phyloP scores from a whole-genome alignment of 768 basidiomycete genomes.

The Suillus decipiens region DNA sequence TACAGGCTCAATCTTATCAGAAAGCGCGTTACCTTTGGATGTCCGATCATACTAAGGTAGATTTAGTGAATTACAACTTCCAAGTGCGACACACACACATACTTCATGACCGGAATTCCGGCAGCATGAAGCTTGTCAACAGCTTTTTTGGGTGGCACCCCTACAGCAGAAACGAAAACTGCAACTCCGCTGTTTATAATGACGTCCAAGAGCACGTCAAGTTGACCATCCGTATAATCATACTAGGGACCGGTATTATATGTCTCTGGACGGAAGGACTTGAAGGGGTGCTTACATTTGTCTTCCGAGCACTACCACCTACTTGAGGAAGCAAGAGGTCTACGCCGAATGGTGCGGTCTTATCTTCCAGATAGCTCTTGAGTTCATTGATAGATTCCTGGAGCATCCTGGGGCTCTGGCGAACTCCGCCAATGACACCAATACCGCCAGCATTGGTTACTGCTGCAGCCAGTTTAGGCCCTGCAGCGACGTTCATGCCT shows the following conservation, averaged over 20 bases:
- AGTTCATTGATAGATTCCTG: constrained; percentile 68
- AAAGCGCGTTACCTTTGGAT: constrained; percentile 62
- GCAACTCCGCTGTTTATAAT: constrained; percentile 73
- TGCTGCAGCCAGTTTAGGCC: constrained; percentile 80
- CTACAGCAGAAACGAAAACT: constrained; percentile 82
- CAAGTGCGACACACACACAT: constrained; percentile 20
- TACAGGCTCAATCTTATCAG: background rate
- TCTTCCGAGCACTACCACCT: constrained; percentile 81
- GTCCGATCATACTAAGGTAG: constrained; percentile 70
- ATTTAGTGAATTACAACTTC: constrained; percentile 11
- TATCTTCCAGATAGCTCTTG: constrained; percentile 72
- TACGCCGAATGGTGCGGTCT: constrained; percentile 77
- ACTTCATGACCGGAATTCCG: constrained; percentile 87
- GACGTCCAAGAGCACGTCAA: constrained; percentile 75
- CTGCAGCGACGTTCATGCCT: constrained; percentile 83
- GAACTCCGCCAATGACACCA: constrained; percentile 85
- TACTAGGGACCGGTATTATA: constrained; percentile 33
- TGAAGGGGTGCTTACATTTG: constrained; percentile 48
- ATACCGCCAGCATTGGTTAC: constrained; percentile 92
- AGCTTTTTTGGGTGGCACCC: constrained; percentile 80
- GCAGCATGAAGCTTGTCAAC: constrained; percentile 82
- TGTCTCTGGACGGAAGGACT: background rate
- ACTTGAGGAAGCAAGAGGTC: constrained; percentile 84
- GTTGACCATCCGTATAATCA: constrained; percentile 80
- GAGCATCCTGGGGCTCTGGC: constrained; percentile 72